Conservation (phyloP, 225 moss, liverwort and hornwort genomes). For the Pseudoscleropodium purum region DNA sequence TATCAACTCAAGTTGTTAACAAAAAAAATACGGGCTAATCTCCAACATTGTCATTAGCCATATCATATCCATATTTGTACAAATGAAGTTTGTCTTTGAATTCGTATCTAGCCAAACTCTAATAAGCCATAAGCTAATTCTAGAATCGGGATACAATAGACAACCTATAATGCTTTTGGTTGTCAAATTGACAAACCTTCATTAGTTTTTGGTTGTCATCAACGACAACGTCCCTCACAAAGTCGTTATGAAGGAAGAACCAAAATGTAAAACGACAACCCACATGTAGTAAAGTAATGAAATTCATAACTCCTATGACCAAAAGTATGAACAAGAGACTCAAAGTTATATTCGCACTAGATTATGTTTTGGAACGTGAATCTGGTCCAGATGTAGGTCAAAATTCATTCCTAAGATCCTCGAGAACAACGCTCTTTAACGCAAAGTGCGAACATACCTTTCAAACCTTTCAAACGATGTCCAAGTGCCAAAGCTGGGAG, state of each 20-base stretch:
- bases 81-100: neutral
- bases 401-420: no score
- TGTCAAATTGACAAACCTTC: neutral
- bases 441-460: no score
- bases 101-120: rapidly evolving
- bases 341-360: no score
- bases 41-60: neutral
- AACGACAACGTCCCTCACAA: neutral
- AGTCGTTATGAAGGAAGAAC: no score
- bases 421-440: no score
- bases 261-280: neutral
- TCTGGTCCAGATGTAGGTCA: no score
- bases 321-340: neutral
- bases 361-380: no score
- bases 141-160: neutral
- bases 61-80: neutral
- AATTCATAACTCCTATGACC: neutral
- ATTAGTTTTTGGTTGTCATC: neutral
- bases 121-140: neutral
- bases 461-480: neutral
- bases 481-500: neutral
- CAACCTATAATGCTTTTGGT: neutral
- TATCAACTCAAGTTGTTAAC: neutral
- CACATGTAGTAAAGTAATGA: neutral
- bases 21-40: neutral